phyloP scores from a whole-genome alignment of 1,139 yeast genomes.

The Hyphopichia khmerensis region DNA sequence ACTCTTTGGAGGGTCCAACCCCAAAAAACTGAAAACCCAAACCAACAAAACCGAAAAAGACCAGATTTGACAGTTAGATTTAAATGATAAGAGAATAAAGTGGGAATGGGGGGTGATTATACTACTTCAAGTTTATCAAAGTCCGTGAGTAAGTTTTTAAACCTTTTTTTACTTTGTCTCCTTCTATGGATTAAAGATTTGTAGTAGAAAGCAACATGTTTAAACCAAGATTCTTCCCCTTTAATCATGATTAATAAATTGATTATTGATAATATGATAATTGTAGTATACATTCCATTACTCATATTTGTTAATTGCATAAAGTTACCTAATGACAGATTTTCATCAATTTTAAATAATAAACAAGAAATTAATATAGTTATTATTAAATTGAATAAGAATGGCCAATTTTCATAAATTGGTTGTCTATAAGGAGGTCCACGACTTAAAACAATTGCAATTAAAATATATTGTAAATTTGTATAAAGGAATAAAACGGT shows the following conservation, averaged over 20 bases:
- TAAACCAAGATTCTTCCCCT: slow-evolving; percentile 41
- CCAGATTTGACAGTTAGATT: too few relatives aligned
- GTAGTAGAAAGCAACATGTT: slow-evolving; percentile 25
- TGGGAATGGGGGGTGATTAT: too few relatives aligned
- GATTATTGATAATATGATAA: slow-evolving; percentile 44
- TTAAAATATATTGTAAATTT: slow-evolving; percentile 84
- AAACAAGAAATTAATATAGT: slow-evolving; percentile 49
- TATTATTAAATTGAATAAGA: slow-evolving; percentile 56
- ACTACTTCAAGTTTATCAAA: slow-evolving; percentile 9
- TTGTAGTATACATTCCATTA: slow-evolving; percentile 45
- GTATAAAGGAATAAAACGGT: slow-evolving; percentile 78
- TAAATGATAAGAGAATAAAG: too few relatives aligned
- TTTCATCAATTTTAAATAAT: slow-evolving; percentile 51
- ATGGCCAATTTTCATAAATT: slow-evolving; percentile 65
- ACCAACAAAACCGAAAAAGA: too few relatives aligned
- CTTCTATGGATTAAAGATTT: slow-evolving; percentile 25
- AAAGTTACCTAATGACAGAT: slow-evolving; percentile 57
- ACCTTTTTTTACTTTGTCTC: slow-evolving; percentile 35
- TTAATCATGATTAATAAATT: slow-evolving; percentile 52
- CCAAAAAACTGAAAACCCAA: too few relatives aligned
- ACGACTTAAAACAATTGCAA: slow-evolving; percentile 77
- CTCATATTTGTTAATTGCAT: slow-evolving; percentile 76
- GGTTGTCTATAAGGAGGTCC: slow-evolving; percentile 97
- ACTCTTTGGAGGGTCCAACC: too few relatives aligned
- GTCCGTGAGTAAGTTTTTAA: slow-evolving; percentile 35